These are phyloP conservation scores for Elymus sibiricus DNA, from an alignment of 176 grass and related monocot genomes.

Conservation along the genomic window DNA sequence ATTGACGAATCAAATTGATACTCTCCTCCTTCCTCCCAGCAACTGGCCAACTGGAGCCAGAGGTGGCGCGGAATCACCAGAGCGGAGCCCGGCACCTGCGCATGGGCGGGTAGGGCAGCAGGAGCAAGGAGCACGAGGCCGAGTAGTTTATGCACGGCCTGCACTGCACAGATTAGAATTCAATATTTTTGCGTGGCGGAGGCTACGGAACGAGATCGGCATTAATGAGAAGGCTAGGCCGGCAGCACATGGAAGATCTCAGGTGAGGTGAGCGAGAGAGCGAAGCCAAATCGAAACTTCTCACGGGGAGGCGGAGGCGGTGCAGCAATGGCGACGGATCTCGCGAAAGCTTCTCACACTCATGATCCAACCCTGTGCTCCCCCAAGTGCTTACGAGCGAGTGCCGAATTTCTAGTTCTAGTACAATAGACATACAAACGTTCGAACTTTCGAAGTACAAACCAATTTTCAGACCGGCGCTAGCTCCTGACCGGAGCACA, in stretches of 20 bases:
- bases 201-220: background rate
- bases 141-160: background rate
- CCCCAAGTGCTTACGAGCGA: too few relatives aligned
- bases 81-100: background rate
- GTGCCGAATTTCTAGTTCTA: too few relatives aligned
- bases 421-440: background rate
- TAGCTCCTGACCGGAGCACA: background rate
- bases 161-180: background rate
- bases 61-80: background rate
- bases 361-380: slow-evolving; percentile 1
- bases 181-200: background rate
- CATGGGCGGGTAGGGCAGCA: slow-evolving; percentile 31
- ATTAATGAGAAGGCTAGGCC: background rate
- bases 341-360: background rate
- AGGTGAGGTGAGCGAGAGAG: slow-evolving; percentile 14
- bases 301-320: background rate
- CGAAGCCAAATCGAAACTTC: background rate
- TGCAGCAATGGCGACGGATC: slow-evolving; percentile 16
- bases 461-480: background rate
- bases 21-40: background rate
- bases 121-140: slow-evolving; percentile 18
- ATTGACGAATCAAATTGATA: slow-evolving; percentile 19
- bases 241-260: background rate
- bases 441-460: too few relatives aligned
- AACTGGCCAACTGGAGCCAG: slow-evolving; percentile 24